Evolutionary conservation across 2,329 filamentous ascomycete species (phyloP), one percentile per base, ranked within the genome.

Genomic region (Pseudocercospora crystallina): DNA sequence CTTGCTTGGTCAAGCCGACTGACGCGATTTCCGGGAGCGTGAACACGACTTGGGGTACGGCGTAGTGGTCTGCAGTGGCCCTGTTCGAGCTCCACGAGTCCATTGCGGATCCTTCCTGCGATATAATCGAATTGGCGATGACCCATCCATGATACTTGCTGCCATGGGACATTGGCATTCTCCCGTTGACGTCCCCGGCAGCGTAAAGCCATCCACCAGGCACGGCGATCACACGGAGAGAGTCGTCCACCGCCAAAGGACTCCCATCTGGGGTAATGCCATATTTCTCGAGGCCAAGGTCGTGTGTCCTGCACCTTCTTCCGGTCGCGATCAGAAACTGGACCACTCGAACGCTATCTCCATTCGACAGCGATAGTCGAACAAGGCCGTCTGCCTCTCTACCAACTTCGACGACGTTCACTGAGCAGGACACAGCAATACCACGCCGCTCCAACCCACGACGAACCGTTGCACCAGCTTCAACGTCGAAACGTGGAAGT

Each of bases 161-260:
- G 5, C 20, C 26, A 29, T 47, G 44, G 14, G 44, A 40, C 8
- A 47, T 33, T 3, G 44, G 8, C 11, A 36, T n/a, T 13, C 35
- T 14, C 26, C 44, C 44, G 34, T 47, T 47, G 5, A 47, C 26
- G 37, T 47, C 45, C 12, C 36, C 45, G 12, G 35, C 11, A 33
- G 45, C 45, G 14, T 47, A 47, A 8, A 47, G 36, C 36, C 45
- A 47, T 14, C 32, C 14, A 11, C 45, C 45, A 41, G 31, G 29
- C 8, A 11, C 15, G 12, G 45, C 41, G 5, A 29, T 39, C 8
- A 42, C 26, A 12, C 12, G 14, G 11, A 41, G 36, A 29, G 45
- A 47, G 8, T 47, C 36, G 36, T 47, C 36, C 2, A 47, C 36
- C 8, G 14, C 26, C 33, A 47, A n/a, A n/a, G 15, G 20, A 8